These are phyloP conservation scores for Mortierella claussenii DNA, from an alignment of 192 early-diverging fungal species.

Conservation along the genomic window DNA sequence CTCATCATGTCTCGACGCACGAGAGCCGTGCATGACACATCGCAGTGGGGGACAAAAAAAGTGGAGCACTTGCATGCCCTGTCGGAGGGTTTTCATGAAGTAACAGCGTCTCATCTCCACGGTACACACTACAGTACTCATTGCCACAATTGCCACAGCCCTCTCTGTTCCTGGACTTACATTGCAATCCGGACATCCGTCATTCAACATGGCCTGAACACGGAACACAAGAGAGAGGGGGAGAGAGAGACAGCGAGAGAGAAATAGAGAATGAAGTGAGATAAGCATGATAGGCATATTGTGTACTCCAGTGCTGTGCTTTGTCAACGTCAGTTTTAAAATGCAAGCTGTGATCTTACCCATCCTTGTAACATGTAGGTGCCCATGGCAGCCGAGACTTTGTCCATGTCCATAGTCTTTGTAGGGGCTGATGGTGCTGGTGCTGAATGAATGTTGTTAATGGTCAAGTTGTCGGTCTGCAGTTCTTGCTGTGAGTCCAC, in stretches of 20 bases:
- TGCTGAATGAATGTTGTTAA: no score
- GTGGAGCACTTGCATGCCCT: no score
- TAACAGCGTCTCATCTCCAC: no score
- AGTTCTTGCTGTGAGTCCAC: no score
- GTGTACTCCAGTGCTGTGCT: background rate
- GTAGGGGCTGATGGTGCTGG: no score
- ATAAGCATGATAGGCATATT: background rate
- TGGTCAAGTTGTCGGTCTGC: no score
- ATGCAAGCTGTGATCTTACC: slow-evolving; percentile 4
- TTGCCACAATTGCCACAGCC: background rate
- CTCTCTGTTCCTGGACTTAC: slow-evolving; percentile 10
- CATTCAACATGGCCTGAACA: slow-evolving; percentile 40
- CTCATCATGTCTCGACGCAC: no score
- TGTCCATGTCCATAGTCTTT: slow-evolving; percentile 32
- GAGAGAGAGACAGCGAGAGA: background rate
- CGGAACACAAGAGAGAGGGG: no score
- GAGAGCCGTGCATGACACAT: no score
- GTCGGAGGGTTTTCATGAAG: no score
- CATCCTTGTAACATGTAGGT: slow-evolving; percentile 48
- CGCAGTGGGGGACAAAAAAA: no score
- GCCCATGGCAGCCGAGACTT: slow-evolving; percentile 47
- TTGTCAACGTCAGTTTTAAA: background rate
- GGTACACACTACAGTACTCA: slow-evolving; percentile 4
- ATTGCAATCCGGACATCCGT: slow-evolving; percentile 49
- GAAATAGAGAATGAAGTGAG: background rate